A percentile compares a stretch with the other conserved stretches of the same genome.
Evolutionary conservation across 2,329 filamentous ascomycete genomes (phyloP).

Genomic region (Hyphodiscus sp.): DNA sequence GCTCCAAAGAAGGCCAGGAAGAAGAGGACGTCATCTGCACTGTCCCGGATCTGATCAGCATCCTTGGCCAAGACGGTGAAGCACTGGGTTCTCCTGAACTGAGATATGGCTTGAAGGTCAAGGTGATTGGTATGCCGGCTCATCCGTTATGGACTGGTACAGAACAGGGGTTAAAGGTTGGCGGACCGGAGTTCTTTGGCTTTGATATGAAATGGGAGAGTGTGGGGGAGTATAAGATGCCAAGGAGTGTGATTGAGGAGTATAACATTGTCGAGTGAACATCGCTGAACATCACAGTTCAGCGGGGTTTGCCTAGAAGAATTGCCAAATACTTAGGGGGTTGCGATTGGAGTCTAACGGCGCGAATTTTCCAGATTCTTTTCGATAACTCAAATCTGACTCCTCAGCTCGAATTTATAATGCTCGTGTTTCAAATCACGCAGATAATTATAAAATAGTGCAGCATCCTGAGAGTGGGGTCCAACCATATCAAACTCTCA

Average conservation of each 20-base stretch:
- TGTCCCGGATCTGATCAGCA: conserved; percentile 32
- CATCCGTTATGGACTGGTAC: conserved; percentile 40
- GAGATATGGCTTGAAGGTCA: conserved; percentile 41
- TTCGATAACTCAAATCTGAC: no score
- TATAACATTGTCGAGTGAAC: not conserved
- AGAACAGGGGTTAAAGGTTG: conserved; percentile 30
- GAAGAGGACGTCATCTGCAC: conserved; percentile 12
- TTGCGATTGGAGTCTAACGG: no score
- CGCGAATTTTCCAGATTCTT: no score
- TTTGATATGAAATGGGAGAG: conserved; percentile 7
- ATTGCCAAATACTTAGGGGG: no score
- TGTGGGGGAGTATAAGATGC: conserved; percentile 8
- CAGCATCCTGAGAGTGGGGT: no score
- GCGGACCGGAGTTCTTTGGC: conserved; percentile 33
- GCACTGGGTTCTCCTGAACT: conserved; percentile 42
- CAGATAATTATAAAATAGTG: no score
- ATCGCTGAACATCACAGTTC: no score
- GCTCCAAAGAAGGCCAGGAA: conserved; percentile 25
- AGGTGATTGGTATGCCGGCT: conserved; percentile 41
- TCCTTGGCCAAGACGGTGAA: conserved; percentile 35
- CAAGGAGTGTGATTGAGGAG: conserved; percentile 10
- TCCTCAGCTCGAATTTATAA: no score
- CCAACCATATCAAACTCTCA: no score
- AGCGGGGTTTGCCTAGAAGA: no score
- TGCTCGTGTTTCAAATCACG: no score